These are phyloP conservation scores for Oryza coarctata DNA, from an alignment of 176 grass and related monocot species.

Conservation along the genomic window DNA sequence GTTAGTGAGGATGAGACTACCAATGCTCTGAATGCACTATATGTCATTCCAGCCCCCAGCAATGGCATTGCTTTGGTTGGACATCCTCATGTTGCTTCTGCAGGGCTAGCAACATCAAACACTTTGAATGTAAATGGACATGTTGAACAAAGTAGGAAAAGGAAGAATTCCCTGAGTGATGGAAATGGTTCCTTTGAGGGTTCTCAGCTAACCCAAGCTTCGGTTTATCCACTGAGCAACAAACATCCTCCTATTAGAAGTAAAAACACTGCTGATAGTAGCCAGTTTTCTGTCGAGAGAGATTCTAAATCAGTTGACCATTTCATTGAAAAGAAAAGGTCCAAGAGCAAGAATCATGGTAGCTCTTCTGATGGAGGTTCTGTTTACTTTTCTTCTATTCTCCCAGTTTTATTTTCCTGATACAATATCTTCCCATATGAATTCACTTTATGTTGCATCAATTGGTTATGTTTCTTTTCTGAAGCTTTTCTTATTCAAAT, in stretches of 20 bases:
- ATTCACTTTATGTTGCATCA: conserved; percentile 36
- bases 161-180: conserved; percentile 46
- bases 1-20: conserved; percentile 88
- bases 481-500: conserved; percentile 30
- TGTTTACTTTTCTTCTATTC: conserved; percentile 8
- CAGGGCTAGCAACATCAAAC: conserved; percentile 29
- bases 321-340: conserved; percentile 56
- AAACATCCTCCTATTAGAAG: conserved; percentile 46
- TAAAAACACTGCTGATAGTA: conserved; percentile 44
- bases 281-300: conserved; percentile 39
- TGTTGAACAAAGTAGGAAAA: conserved; percentile 54
- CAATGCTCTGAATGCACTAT: conserved; percentile 80
- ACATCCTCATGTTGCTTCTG: conserved; percentile 53
- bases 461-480: conserved; percentile 32
- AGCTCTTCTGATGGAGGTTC: conserved; percentile 84
- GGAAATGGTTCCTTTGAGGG: conserved; percentile 29
- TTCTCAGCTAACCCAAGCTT: conserved; percentile 46
- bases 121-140: conserved; percentile 41
- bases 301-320: conserved; percentile 57
- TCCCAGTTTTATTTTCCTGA: conserved; percentile 7
- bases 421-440: background rate
- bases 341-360: conserved; percentile 62
- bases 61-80: conserved; percentile 44
- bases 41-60: conserved; percentile 50
- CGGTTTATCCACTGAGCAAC: conserved; percentile 45